A percentile compares a stretch with the other conserved stretches of the same genome.
These are phyloP conservation scores for Naematelia aurantialba DNA, from an alignment of 768 basidiomycete genomes.

Conservation along the genomic window DNA sequence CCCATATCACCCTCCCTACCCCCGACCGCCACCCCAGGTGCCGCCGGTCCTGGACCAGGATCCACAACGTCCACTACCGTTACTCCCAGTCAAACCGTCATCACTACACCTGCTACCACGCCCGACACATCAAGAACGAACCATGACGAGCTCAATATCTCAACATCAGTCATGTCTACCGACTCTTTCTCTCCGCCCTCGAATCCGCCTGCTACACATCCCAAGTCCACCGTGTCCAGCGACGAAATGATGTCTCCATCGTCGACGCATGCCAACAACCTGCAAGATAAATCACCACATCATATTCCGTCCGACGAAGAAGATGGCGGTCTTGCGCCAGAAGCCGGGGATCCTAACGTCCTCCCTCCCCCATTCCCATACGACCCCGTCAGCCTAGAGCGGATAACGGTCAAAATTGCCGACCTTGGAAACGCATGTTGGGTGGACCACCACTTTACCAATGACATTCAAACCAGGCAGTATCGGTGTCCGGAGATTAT, in stretches of 20 bases:
- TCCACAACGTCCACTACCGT: slow-evolving; percentile 27
- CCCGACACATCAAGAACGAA: slow-evolving; percentile 21
- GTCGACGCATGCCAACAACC: slow-evolving; percentile 41
- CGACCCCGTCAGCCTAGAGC: slow-evolving; percentile 45
- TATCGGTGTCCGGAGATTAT: slow-evolving; percentile 98
- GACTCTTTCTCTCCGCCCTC: slow-evolving; percentile 33
- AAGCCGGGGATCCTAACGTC: slow-evolving; percentile 53
- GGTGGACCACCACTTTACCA: slow-evolving; percentile 87
- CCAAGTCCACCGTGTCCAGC: slow-evolving; percentile 21
- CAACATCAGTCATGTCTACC: slow-evolving; percentile 44
- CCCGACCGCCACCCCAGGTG: slow-evolving; percentile 14
- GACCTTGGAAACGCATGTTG: slow-evolving; percentile 96
- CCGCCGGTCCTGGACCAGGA: slow-evolving; percentile 12
- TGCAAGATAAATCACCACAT: slow-evolving; percentile 42
- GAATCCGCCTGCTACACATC: slow-evolving; percentile 9
- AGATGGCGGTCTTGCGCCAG: slow-evolving; percentile 38
- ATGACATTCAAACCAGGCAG: slow-evolving; percentile 96
- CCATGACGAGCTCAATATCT: slow-evolving; percentile 32
- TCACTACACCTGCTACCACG: slow-evolving; percentile 44
- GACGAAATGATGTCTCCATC: slow-evolving; percentile 31
- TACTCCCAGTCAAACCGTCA: slow-evolving; percentile 30
- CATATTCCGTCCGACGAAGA: slow-evolving; percentile 34
- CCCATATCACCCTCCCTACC: neutral
- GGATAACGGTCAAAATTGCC: slow-evolving; percentile 96
- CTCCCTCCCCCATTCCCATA: slow-evolving; percentile 52